These are phyloP conservation scores for Leccinellum albellum DNA, from an alignment of 768 basidiomycete genomes.

Conservation along the genomic window DNA sequence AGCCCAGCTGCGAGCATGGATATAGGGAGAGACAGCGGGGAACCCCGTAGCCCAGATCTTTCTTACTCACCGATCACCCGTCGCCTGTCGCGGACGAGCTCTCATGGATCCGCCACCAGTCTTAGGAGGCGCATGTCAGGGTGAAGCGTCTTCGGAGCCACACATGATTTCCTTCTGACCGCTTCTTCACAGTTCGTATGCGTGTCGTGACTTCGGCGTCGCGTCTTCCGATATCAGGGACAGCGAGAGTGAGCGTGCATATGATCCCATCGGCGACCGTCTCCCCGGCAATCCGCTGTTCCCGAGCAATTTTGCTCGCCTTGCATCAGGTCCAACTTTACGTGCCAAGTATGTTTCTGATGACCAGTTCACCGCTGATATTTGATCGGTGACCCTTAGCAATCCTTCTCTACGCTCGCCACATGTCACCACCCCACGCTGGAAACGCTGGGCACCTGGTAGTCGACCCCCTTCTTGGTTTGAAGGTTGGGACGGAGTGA, in stretches of 20 bases:
- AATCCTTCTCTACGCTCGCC: slow-evolving; percentile 25
- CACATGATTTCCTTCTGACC: not conserved
- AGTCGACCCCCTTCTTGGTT: slow-evolving; percentile 38
- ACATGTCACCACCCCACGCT: slow-evolving; percentile 11
- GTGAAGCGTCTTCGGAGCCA: slow-evolving; percentile 9
- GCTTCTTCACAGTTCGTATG: slow-evolving; percentile 9
- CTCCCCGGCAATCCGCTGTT: slow-evolving; percentile 75
- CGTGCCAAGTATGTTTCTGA: slow-evolving; percentile 42
- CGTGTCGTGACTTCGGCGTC: slow-evolving; percentile 13
- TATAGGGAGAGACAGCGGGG: slow-evolving; percentile 21
- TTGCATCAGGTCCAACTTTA: slow-evolving; percentile 65
- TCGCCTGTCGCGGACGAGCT: slow-evolving; percentile 23
- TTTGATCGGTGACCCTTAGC: slow-evolving; percentile 8
- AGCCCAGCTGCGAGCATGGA: slow-evolving; percentile 17
- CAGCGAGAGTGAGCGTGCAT: slow-evolving; percentile 30
- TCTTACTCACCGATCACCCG: slow-evolving; percentile 15
- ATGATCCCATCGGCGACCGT: slow-evolving; percentile 58
- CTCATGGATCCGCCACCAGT: slow-evolving; percentile 26
- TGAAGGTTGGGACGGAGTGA: slow-evolving; percentile 37
- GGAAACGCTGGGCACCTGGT: slow-evolving; percentile 27
- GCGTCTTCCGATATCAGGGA: slow-evolving; percentile 25
- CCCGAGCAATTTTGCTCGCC: slow-evolving; percentile 71
- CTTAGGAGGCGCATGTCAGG: slow-evolving; percentile 25
- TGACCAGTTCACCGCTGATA: not conserved
- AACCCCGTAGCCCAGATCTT: slow-evolving; percentile 26